Evolutionary conservation across 1,284 basidiomycete species (phyloP).

Genomic region (Cutaneotrichosporon spelunceum): DNA sequence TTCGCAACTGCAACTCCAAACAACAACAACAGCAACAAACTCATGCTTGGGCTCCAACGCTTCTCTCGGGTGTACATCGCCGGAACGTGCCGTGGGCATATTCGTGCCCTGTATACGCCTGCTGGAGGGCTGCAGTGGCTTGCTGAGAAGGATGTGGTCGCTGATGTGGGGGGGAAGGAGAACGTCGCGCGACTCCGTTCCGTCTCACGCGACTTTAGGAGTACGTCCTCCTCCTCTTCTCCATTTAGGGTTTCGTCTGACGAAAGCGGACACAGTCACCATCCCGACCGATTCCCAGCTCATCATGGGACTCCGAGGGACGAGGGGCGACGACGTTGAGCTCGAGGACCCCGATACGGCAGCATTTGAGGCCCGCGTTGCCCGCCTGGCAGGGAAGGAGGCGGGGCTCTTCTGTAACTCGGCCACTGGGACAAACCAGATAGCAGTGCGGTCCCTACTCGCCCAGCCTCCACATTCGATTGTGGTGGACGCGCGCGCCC

Average conservation of each 20-base stretch:
- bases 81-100: neutral
- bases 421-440: slow-evolving; percentile 86
- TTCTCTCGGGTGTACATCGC: neutral
- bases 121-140: neutral
- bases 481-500: slow-evolving; percentile 75
- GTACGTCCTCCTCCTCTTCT: slow-evolving; percentile 33
- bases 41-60: no score
- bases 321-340: slow-evolving; percentile 57
- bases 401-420: slow-evolving; percentile 75
- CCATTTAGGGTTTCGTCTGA: neutral
- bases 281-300: slow-evolving; percentile 56
- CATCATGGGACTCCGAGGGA: slow-evolving; percentile 52
- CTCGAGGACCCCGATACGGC: slow-evolving; percentile 58
- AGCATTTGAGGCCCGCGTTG: slow-evolving; percentile 74
- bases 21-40: no score
- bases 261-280: slow-evolving; percentile 54
- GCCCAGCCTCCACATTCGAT: slow-evolving; percentile 81
- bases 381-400: slow-evolving; percentile 72
- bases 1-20: no score
- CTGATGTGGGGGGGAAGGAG: slow-evolving; percentile 38
- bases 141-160: slow-evolving; percentile 27
- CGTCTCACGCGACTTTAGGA: slow-evolving; percentile 51
- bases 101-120: neutral
- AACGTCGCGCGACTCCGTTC: slow-evolving; percentile 44
- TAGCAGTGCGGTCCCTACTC: slow-evolving; percentile 80